These are phyloP conservation scores for Suzukiozyma palmioleophila DNA, from an alignment of 1,139 yeast species.

Conservation along the genomic window DNA sequence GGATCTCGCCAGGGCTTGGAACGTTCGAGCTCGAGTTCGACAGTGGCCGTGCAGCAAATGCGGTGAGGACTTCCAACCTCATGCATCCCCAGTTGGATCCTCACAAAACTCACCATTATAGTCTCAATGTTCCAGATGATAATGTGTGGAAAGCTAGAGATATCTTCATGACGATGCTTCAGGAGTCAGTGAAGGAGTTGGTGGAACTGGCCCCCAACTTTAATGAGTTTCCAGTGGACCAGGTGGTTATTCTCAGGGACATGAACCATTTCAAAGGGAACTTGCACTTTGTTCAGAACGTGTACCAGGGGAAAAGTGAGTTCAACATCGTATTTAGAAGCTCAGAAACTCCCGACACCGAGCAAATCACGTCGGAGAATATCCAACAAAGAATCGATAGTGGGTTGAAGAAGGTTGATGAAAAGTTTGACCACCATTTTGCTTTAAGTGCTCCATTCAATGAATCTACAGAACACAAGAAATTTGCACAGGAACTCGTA, in stretches of 20 bases:
- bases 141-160: constrained; percentile 80
- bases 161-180: constrained; percentile 62
- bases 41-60: constrained; percentile 44
- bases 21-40: constrained; percentile 47
- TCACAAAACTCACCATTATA: constrained; percentile 55
- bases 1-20: constrained; percentile 54
- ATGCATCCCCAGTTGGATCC: constrained; percentile 46
- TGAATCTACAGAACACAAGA: constrained; percentile 33
- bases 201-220: constrained; percentile 30
- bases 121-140: constrained; percentile 68
- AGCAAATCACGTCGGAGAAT: constrained; percentile 39
- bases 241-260: constrained; percentile 56
- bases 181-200: constrained; percentile 59
- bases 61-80: constrained; percentile 29
- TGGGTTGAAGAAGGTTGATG: constrained; percentile 41
- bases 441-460: constrained; percentile 54
- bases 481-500: constrained; percentile 72
- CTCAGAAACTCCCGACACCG: constrained; percentile 34
- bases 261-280: constrained; percentile 65
- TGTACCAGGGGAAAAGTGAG: constrained; percentile 71
- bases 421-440: constrained; percentile 54
- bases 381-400: constrained; percentile 36
- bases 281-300: constrained; percentile 72
- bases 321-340: constrained; percentile 64
- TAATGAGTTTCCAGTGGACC: constrained; percentile 41